Base-by-base conservation (phyloP, 208 protist species). In the Herpetomonas samuelpessoai region DNA sequence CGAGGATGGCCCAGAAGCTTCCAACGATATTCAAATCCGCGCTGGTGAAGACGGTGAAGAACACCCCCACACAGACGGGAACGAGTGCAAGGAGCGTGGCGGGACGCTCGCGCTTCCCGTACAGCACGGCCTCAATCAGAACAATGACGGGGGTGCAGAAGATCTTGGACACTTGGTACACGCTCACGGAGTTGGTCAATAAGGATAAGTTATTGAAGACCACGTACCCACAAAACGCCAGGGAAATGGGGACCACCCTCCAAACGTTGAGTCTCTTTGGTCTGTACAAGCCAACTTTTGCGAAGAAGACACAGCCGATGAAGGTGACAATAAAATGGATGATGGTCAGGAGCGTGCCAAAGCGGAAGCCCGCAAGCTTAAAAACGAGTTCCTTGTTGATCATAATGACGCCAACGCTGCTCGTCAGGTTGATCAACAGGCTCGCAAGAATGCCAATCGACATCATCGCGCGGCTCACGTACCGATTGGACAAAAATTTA, bases 151-250 rank as follows among this genome's bases (percentile, higher is more conserved):
- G 89, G 16, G 89, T 96, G 65, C 79, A 80, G 14, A 88, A n/a
- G 30, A 96, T 91, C 51, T 96, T 96, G 45, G 82, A 74, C 12
- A 88, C 71, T 68, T 96, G 89, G 54, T 96, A 96, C 44, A 96
- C 79, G 29, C 76, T 86, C 0, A 96, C 79, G 2, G 78, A 79
- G 71, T 96, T 96, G 6, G 58, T 80, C 7, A 93, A 49, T 0
- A 96, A 74, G n/a, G 83, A 93, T 3, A 96, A 35, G 67, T 96
- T 96, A 65, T 91, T 93, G 59, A 91, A 93, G 21, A 91, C 81
- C 3, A 96, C 85, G 58, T 86, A 90, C 22, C 89, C 86, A 53
- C 86, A 90, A 62, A 93, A 96, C 7, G 77, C 86, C 47, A 71
- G 68, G 58, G 69, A 76, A 27, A 96, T 85, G 25, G 83, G 75